Base-by-base conservation (phyloP, 345 rosid species). In the Camelina sativa region DNA sequence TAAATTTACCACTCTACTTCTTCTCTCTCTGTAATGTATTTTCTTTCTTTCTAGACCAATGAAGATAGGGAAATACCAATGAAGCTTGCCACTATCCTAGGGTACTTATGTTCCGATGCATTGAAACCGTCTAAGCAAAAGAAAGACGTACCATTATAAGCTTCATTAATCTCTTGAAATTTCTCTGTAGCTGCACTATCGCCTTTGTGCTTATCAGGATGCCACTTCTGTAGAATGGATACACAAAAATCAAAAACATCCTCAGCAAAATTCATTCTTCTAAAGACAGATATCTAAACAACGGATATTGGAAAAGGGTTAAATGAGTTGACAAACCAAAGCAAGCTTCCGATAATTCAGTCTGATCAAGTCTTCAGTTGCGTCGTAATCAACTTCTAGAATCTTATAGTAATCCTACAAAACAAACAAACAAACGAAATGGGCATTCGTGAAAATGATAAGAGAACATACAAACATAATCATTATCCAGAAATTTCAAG, bases 91-190 rank as follows among this genome's bases (percentile, higher is more conserved):
- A 63, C n/a, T 30, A 63, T 61, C 40, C 41, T 25, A 52, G 37
- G 9, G 25, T 28, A 4, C 13, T 51, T 4, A 43, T 44, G 64
- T 55, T 43, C 38, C 2, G 12, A 55, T 64, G 54, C 62, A 72
- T 17, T 13, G 47, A 55, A 60, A 64, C 37, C 9, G 28, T 17
- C 25, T 20, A 56, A 16, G 22, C 19, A 54, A 54, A 46, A 70
- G 30, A 57, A 41, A 48, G 47, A 54, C 51, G 69, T 79, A 89
- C 97, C 94, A 28, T 44, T 81, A 68, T 91, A 89, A 71, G 97
- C 94, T 82, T 91, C 94, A 47, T 85, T 91, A 13, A 91, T 91
- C 89, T 91, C 89, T 75, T 87, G 89, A 75, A 91, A 91, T 62
- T 82, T 91, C 41, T 86, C 83, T 16, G 92, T 87, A 73, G 82